These are phyloP conservation scores for Elasticomyces elasticus DNA, from an alignment of 495 filamentous ascomycete genomes.

Conservation along the genomic window DNA sequence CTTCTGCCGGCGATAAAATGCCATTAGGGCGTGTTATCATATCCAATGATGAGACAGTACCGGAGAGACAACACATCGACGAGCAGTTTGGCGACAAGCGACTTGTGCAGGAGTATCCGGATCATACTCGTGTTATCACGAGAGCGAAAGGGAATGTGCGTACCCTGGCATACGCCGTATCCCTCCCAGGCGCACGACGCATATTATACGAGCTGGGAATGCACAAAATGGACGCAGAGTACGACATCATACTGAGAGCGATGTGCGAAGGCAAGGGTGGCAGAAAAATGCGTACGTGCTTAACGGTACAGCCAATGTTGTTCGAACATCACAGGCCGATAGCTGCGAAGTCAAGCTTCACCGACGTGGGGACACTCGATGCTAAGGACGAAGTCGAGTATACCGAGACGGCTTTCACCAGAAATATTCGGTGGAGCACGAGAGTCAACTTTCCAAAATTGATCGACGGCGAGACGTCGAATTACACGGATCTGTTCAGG, in stretches of 20 bases:
- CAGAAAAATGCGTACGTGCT: not conserved
- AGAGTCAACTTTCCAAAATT: conserved; percentile 7
- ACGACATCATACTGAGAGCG: conserved; percentile 5
- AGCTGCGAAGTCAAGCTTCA: conserved; percentile 2
- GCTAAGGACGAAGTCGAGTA: not conserved
- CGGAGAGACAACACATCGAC: conserved; percentile 11
- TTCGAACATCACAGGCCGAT: conserved; percentile 13
- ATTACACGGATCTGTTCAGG: conserved; percentile 6
- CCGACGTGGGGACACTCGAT: conserved; percentile 9
- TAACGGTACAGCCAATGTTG: conserved; percentile 9
- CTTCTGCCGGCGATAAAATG: not conserved
- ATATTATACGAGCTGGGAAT: conserved; percentile 10
- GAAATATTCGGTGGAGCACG: conserved; percentile 14
- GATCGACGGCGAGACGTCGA: not conserved
- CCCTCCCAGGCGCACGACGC: conserved; percentile 3
- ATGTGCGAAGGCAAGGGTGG: conserved; percentile 5
- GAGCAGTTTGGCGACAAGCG: conserved; percentile 1
- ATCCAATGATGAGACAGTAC: conserved; percentile 7
- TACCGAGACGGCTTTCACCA: not conserved
- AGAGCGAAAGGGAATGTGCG: not conserved
- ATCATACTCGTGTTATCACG: conserved; percentile 10
- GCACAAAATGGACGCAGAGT: not conserved
- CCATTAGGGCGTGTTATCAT: conserved; percentile 10
- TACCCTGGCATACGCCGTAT: conserved; percentile 8
- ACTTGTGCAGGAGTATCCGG: conserved; percentile 4